These are phyloP conservation scores for Lignosus rhinocerotis DNA, from an alignment of 1,284 basidiomycete genomes.

Conservation along the genomic window DNA sequence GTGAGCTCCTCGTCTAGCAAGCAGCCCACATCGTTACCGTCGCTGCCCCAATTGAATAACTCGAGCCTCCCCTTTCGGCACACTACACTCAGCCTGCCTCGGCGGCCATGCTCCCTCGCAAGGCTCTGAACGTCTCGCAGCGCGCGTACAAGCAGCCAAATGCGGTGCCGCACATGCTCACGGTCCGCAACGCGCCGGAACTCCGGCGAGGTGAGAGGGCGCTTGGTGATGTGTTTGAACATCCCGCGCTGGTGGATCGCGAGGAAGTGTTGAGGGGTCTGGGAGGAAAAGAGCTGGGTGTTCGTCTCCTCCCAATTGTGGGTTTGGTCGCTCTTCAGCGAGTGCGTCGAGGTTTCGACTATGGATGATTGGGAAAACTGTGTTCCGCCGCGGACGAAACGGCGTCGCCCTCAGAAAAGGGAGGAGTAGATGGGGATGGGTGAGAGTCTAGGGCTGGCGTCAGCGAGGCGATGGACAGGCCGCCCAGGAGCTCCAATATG, in stretches of 20 bases:
- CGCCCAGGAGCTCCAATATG: conserved; percentile 3
- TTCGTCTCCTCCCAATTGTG: conserved; percentile 49
- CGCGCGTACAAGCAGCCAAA: conserved; percentile 42
- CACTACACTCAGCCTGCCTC: conserved; percentile 47
- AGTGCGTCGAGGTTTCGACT: conserved; percentile 50
- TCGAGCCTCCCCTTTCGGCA: conserved; percentile 43
- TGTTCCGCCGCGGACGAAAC: conserved; percentile 36
- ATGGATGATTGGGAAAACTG: conserved; percentile 44
- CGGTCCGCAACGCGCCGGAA: conserved; percentile 31
- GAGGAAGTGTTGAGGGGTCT: conserved; percentile 51
- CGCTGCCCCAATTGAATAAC: conserved; percentile 42
- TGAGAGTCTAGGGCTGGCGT: background rate
- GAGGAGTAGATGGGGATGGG: background rate
- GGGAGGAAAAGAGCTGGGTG: conserved; percentile 55
- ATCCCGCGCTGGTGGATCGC: conserved; percentile 47
- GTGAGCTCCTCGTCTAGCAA: conserved; percentile 43
- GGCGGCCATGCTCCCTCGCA: conserved; percentile 43
- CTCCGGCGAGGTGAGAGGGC: conserved; percentile 36
- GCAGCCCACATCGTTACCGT: conserved; percentile 33
- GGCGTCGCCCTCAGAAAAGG: conserved; percentile 1
- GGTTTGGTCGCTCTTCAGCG: conserved; percentile 28
- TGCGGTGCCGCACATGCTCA: conserved; percentile 28
- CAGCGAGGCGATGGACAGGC: background rate
- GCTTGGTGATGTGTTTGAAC: conserved; percentile 43
- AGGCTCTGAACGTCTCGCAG: conserved; percentile 42